Base-by-base conservation (phyloP, 2,329 filamentous ascomycete species). In the Aspergillus jensenii region DNA sequence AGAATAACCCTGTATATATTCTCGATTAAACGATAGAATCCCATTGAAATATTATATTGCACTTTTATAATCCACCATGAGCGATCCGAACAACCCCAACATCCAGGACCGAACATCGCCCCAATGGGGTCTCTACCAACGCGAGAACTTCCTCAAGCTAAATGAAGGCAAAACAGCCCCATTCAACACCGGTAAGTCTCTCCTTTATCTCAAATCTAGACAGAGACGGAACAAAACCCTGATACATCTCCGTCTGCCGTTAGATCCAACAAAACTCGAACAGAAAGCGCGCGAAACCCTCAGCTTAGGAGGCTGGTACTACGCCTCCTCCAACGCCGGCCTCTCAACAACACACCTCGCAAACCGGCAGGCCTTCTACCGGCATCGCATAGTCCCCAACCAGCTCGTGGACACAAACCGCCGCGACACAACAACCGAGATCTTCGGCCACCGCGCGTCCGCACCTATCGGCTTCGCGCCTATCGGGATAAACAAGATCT, bases 401-500 rank as follows among this genome's bases (percentile, higher is more conserved):
- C 84, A 82, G 76, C 80, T 88, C 1, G 79, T 87, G 43, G 84
- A 88, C 70, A 87, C 83, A 7, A 85, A 84, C 66, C 71, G 71
- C 33, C 81, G 52, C 39, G 84, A 87, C 64, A 86, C 83, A 1
- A 72, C 73, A 1, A 83, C 83, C 12, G 75, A 73, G 4, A 84
- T 89, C 59, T 88, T 87, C 69, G 82, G 85, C 14, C 83, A 87
- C 68, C 77, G 79, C 49, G 81, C 85, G 14, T 76, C 80, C 2
- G 84, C 84, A 0, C 85, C 86, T 0, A 82, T 88, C 51, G 84
- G 84, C n/a, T 86, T 88, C 65, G 83, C 85, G 0, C 85, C 85
- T 0, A 82, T 88, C 27, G 85, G 86, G 4, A 87, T 88, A 63
- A 87, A 88, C 74, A 82, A 83, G 60, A 88, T 88, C 64, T 88